phyloP scores from a whole-genome alignment of 208 protist species.

The Lotmaria passim region DNA sequence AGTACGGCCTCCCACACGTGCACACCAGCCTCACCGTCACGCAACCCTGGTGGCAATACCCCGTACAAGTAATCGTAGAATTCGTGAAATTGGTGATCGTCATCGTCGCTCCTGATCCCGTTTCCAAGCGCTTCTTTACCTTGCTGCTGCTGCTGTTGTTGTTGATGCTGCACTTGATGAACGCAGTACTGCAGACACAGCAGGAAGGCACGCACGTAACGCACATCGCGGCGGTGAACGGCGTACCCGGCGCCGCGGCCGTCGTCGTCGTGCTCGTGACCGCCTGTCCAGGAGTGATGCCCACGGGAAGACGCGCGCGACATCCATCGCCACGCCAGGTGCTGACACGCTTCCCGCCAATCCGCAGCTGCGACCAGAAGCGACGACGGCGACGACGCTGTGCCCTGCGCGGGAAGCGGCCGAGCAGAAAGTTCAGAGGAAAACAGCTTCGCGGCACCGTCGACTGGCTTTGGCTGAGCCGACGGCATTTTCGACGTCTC shows the following conservation, averaged over 20 bases:
- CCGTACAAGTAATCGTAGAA: conserved; percentile 22
- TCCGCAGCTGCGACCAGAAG: too few relatives aligned
- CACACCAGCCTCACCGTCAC: not conserved
- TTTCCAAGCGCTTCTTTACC: not conserved
- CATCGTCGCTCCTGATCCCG: not conserved
- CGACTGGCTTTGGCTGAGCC: too few relatives aligned
- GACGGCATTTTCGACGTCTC: too few relatives aligned
- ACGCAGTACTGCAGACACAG: conserved; percentile 19
- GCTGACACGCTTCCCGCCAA: conserved; percentile 12
- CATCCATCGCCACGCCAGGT: conserved; percentile 13
- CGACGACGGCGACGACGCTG: not conserved
- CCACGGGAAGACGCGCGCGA: not conserved
- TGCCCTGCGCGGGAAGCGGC: not conserved
- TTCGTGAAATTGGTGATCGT: not conserved
- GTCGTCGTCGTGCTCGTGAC: not conserved
- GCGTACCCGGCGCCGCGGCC: not conserved
- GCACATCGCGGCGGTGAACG: conserved; percentile 37
- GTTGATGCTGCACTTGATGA: conserved; percentile 2
- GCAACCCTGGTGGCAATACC: conserved; percentile 25
- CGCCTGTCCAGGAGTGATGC: too few relatives aligned
- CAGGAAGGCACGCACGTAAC: conserved; percentile 23
- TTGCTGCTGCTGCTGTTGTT: not conserved
- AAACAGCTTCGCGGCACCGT: too few relatives aligned
- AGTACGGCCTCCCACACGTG: not conserved
- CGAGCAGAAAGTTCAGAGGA: not conserved